Conservation (phyloP, 2,329 filamentous ascomycete species). For the Knufia petricola region DNA sequence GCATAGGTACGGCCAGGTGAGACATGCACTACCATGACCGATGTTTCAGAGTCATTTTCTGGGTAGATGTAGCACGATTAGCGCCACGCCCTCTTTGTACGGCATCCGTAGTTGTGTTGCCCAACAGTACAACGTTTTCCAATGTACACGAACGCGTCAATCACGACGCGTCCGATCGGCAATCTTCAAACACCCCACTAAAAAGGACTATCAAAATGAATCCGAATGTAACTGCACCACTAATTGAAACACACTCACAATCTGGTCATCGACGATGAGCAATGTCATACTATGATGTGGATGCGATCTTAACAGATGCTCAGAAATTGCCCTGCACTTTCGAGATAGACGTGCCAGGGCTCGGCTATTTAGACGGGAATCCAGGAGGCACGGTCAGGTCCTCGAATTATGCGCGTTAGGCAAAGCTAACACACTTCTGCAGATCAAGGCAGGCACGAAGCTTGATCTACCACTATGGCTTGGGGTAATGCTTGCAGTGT, state of each 20-base stretch:
- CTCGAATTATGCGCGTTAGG: not conserved
- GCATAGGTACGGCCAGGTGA: too few species aligned
- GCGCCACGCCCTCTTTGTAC: too few species aligned
- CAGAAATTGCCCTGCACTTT: slow-evolving; percentile 97
- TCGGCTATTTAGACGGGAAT: slow-evolving; percentile 85
- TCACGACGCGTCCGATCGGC: too few species aligned
- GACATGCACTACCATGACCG: too few species aligned
- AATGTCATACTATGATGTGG: slow-evolving; percentile 37
- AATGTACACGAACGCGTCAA: too few species aligned
- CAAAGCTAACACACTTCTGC: slow-evolving; percentile 22
- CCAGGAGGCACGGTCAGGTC: slow-evolving; percentile 47
- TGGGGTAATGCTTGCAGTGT: slow-evolving; percentile 78
- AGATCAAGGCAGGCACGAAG: slow-evolving; percentile 71
- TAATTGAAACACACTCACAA: not conserved
- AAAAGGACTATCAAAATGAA: too few species aligned
- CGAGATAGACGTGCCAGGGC: slow-evolving; percentile 74
- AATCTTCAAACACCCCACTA: slow-evolving; percentile 17
- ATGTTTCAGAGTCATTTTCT: too few species aligned
- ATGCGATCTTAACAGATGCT: slow-evolving; percentile 38
- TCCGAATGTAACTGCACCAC: not conserved
- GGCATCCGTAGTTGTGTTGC: too few species aligned
- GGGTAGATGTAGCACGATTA: too few species aligned
- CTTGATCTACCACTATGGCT: slow-evolving; percentile 87
- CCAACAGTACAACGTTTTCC: too few species aligned
- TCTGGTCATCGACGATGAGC: not conserved